phyloP scores from a whole-genome alignment of 129 eudicot species.

The Calendula officinalis region DNA sequence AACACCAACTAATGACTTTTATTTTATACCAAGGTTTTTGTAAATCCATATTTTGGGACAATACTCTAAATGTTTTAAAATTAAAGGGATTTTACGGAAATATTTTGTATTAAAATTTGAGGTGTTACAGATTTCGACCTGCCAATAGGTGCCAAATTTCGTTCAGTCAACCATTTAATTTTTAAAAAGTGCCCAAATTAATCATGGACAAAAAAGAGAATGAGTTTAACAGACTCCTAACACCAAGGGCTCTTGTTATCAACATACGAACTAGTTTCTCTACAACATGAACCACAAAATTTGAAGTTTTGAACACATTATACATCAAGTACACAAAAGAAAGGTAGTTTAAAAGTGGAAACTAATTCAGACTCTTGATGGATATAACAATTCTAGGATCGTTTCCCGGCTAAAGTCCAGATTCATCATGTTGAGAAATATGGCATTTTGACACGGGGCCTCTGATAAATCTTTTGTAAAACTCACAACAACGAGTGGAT shows the following conservation, averaged over 20 bases:
- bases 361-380: not conserved
- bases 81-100: too few species aligned
- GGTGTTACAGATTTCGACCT: too few species aligned
- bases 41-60: too few species aligned
- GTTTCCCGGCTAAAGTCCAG: constrained; percentile 4
- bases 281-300: not conserved
- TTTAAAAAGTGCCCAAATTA: too few species aligned
- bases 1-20: too few species aligned
- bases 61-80: too few species aligned
- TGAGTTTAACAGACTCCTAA: constrained; percentile 4
- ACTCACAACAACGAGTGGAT: constrained; percentile 60
- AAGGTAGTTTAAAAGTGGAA: not conserved
- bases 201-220: not conserved
- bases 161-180: too few species aligned
- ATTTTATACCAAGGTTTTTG: too few species aligned
- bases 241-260: not conserved
- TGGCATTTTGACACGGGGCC: constrained; percentile 13
- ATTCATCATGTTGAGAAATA: constrained; percentile 17
- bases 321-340: constrained; percentile 20
- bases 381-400: constrained; percentile 23
- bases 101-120: too few species aligned
- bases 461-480: constrained; percentile 7
- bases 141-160: too few species aligned
- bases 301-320: not conserved
- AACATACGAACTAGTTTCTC: not conserved